These are phyloP conservation scores for Cubamyces sp. DNA, from an alignment of 768 basidiomycete genomes.

Conservation along the genomic window DNA sequence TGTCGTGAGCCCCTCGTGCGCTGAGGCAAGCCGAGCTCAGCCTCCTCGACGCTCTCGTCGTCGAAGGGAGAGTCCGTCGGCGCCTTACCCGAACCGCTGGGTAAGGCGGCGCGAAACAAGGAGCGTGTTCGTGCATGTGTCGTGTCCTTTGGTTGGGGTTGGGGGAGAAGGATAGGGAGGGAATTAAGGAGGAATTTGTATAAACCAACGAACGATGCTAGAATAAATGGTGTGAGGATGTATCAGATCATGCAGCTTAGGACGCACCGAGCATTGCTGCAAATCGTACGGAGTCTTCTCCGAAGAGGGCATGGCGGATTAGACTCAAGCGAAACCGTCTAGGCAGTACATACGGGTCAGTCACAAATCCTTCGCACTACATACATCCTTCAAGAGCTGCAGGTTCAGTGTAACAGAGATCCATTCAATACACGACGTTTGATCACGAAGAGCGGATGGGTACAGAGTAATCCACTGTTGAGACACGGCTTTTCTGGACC, in stretches of 20 bases:
- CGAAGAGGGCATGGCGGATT: constrained; percentile 83
- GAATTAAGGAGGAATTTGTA: constrained; percentile 83
- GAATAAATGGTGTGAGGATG: background rate
- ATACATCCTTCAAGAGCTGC: too few species aligned
- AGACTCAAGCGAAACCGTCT: constrained; percentile 69
- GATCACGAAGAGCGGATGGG: too few species aligned
- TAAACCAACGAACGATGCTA: constrained; percentile 74
- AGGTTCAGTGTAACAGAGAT: too few species aligned
- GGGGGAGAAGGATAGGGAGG: constrained; percentile 69
- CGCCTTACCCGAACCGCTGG: background rate
- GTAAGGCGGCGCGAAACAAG: constrained; percentile 13
- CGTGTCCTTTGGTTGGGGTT: constrained; percentile 33
- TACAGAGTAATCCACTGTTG: too few species aligned
- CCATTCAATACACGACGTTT: too few species aligned
- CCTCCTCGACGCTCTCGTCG: constrained; percentile 26
- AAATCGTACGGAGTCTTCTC: constrained; percentile 80
- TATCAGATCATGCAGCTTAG: background rate
- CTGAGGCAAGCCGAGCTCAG: constrained; percentile 19
- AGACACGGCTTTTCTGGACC: too few species aligned
- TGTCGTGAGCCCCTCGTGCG: constrained; percentile 26
- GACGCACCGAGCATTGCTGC: constrained; percentile 81
- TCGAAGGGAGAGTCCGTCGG: constrained; percentile 24
- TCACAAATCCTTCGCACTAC: background rate
- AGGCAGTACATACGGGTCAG: background rate
- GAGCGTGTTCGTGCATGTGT: constrained; percentile 32